A percentile compares a stretch with the other conserved stretches of the same genome.
Evolutionary conservation across 2,329 filamentous ascomycete genomes (phyloP).

Genomic region (Sordariomycetes sp.): DNA sequence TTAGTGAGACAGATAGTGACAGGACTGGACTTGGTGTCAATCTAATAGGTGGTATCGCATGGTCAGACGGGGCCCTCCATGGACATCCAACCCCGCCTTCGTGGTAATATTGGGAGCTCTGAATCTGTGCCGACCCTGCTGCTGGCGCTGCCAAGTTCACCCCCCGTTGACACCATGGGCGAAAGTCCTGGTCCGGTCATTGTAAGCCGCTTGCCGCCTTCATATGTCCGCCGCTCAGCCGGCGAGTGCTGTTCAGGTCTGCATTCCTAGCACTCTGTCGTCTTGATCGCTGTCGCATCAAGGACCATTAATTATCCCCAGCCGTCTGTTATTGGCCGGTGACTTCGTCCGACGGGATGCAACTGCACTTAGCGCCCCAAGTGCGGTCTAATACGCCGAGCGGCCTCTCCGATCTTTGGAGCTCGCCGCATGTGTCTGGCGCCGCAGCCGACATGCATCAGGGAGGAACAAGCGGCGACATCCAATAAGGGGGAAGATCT

Average conservation of each 20-base stretch:
- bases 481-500: neutral
- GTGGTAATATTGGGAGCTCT: no score
- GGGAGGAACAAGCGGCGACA: neutral
- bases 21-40: neutral
- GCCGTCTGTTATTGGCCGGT: neutral
- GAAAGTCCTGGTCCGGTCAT: no score
- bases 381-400: neutral
- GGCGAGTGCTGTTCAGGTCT: no score
- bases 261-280: neutral
- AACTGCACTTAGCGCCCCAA: neutral
- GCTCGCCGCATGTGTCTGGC: neutral
- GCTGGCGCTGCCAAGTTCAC: no score
- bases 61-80: no score
- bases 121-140: no score
- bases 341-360: neutral
- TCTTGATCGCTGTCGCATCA: neutral
- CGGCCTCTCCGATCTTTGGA: neutral
- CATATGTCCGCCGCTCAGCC: no score
- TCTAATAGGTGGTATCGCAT: no score
- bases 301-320: neutral
- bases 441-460: slow-evolving; percentile 5
- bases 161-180: no score
- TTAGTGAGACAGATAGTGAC: neutral
- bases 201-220: no score
- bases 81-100: no score